Evolutionary conservation across 164 flowering plant genomes (phyloP), one percentile per base, ranked within the genome.

Genomic region (Platanus orientalis): DNA sequence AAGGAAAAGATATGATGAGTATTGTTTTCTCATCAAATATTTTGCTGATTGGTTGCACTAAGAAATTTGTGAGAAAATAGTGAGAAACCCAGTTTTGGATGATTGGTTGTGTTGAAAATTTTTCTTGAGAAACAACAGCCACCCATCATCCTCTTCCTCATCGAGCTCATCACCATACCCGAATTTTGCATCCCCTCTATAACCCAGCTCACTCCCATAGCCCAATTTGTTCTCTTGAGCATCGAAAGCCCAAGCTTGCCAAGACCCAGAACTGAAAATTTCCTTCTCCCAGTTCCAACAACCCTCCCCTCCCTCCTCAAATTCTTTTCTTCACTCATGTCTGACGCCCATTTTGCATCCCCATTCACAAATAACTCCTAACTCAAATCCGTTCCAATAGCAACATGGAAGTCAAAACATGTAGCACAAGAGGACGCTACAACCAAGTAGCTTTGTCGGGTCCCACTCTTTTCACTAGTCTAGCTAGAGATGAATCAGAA

Each of bases 341-440:
- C 96, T 28, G 96, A 86, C 9, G 79, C 79, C 98, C 97, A 93
- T 73, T 80, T 82, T 25, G 73, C 81, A 26, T 88, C 96, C 65
- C 82, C 94, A 61, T 80, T 87, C 62, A 77, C 81, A 64, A 92
- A 90, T 69, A 92, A 69, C 78, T 92, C 98, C 47, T 97, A 97
- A 40, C 97, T 92, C 45, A 97, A 88, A 69, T 92, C 98, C 25
- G 98, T 92, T 54, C 86, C 89, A 9, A 71, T 81, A 27, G 87
- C 88, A 53, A 84, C 68, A 4, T 83, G 85, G 49, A 88, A 80
- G 69, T 89, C 96, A 32, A 96, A 86, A 67, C 96, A 89, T 1
- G 92, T 86, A 3, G 80, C 96, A 27, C 83, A 66, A 5, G 78
- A 89, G 26, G 86, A 79, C 1, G 90, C 89, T 32, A 85, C 91